Evolutionary conservation across 1,139 yeast genomes (phyloP).

Genomic region (Pichia sp.): DNA sequence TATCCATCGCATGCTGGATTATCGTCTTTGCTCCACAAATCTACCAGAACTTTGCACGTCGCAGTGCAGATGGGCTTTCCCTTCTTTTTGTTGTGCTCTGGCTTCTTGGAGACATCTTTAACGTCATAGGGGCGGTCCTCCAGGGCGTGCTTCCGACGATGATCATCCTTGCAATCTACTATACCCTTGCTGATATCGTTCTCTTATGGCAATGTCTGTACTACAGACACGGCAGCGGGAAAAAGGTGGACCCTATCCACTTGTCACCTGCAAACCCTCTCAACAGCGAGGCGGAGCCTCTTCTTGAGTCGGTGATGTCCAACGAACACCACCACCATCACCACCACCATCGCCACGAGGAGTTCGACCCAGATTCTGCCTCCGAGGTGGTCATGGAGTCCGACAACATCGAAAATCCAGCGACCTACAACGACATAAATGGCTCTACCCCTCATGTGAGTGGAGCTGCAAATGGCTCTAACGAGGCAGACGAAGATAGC

Average conservation of each 20-base stretch:
- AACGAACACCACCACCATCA: slow-evolving; percentile 21
- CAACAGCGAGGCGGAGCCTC: slow-evolving; percentile 48
- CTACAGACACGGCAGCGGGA: slow-evolving; percentile 51
- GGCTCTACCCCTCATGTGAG: slow-evolving; percentile 20
- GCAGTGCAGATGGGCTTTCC: slow-evolving; percentile 84
- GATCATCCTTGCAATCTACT: slow-evolving; percentile 85
- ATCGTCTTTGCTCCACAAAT: slow-evolving; percentile 97
- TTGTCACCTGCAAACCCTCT: slow-evolving; percentile 88
- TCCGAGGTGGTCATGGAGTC: slow-evolving; percentile 17
- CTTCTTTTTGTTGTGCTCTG: slow-evolving; percentile 77
- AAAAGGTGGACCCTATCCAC: slow-evolving; percentile 66
- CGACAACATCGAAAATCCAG: slow-evolving; percentile 17
- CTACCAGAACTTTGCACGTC: slow-evolving; percentile 80
- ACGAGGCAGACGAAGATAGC: background rate
- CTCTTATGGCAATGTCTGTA: slow-evolving; percentile 75
- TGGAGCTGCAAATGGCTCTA: background rate
- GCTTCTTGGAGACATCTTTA: slow-evolving; percentile 87
- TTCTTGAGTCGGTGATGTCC: slow-evolving; percentile 31
- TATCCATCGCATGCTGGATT: slow-evolving; percentile 95
- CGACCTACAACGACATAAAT: slow-evolving; percentile 31
- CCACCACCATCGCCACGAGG: slow-evolving; percentile 16
- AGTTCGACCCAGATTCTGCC: slow-evolving; percentile 10
- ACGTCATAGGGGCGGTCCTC: slow-evolving; percentile 79
- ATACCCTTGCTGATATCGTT: slow-evolving; percentile 84
- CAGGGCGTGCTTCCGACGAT: slow-evolving; percentile 91